phyloP scores from a whole-genome alignment of 176 grass and related monocot genomes.

The Thalia dealbata region DNA sequence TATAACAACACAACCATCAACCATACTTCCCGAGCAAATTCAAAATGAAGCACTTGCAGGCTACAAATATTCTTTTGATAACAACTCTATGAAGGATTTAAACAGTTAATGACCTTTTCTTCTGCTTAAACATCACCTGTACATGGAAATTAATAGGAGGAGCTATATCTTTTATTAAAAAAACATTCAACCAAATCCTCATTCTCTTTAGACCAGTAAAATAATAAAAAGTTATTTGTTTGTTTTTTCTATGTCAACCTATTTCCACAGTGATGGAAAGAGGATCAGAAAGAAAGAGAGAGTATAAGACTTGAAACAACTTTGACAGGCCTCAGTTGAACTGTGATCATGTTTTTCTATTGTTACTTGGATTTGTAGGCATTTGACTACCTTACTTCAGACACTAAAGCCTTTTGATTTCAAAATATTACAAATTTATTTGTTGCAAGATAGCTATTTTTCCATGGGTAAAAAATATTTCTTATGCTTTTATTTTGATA shows the following conservation, averaged over 20 bases:
- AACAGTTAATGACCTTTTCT: background rate
- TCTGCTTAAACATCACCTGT: background rate
- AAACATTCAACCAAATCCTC: background rate
- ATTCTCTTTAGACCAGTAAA: background rate
- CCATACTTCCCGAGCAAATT: no score
- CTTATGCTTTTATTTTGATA: background rate
- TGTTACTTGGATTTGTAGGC: background rate
- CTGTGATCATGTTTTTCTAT: background rate
- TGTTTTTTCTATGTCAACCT: background rate
- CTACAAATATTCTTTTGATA: conserved; percentile 2
- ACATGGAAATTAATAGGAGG: background rate
- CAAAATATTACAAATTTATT: no score
- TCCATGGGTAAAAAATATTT: background rate
- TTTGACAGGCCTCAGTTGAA: background rate
- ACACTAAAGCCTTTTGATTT: no score
- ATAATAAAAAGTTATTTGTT: background rate
- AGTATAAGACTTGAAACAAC: background rate
- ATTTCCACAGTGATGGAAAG: background rate
- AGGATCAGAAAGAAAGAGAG: background rate
- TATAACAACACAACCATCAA: no score
- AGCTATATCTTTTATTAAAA: background rate
- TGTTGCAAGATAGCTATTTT: no score
- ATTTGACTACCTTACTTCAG: no score
- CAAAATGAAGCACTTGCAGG: no score
- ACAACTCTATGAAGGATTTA: background rate